Evolutionary conservation across 2,329 filamentous ascomycete species (phyloP), one percentile per base, ranked within the genome.

Genomic region (Dactylellina haptotyla): DNA sequence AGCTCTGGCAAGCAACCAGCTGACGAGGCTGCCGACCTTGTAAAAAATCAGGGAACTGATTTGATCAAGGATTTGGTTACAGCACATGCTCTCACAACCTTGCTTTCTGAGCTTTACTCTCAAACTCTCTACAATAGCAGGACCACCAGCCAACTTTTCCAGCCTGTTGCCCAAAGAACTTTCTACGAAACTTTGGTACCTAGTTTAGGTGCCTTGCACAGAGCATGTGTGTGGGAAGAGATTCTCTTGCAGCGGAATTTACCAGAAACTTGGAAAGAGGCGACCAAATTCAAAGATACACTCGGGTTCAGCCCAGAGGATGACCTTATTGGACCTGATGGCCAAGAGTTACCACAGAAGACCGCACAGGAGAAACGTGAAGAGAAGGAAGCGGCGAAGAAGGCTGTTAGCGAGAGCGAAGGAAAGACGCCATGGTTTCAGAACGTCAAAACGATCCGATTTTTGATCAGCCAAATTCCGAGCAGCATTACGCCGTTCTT

Each of bases 141-240:
- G 66, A 86, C 88, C 25, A 84, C 82, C 32, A 82, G 85, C 8
- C 86, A 87, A 28, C 86, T 89, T 9, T 90, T 97, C 78, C 88
- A 87, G 62, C 86, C 88, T 25, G 86, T 96, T 77, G 96, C 74
- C 12, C 63, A 71, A 18, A 56, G 72, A 26, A 59, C 66, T 32
- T 53, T 72, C 12, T 76, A 78, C 28, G 77, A 78, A 58, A 75
- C 76, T 28, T 62, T 78, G 25, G 75, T 78, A 46, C 73, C 74
- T 10, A 88, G 88, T 25, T 85, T 98, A 32, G 93, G 92, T 2
- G 88, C 88, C 23, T 83, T 99, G 14, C 86, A 97, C 76, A 87
- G 90, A 43, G 89, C 89, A 58, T 90, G 92, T 70, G 85, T 96
- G n/a, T 89, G 89, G 80, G 94, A 99, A 80, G 91, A 96, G 76